Evolutionary conservation across 441 rosid genomes (phyloP), one percentile per base, ranked within the genome.

Genomic region (Gossypium laxum): DNA sequence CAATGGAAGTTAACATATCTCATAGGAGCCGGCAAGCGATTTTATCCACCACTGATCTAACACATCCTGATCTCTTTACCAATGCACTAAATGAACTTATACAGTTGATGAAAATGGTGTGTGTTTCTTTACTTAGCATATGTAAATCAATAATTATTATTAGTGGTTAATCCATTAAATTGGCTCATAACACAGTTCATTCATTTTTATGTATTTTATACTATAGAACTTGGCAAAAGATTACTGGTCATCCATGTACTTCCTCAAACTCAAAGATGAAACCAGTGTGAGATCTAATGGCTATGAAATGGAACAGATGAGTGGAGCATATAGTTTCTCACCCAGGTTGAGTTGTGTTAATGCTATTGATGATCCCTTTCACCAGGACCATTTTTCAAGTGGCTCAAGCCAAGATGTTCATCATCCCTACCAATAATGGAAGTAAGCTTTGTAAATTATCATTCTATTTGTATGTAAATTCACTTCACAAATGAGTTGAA

Each of bases 1-100:
- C 82, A 74, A 89, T 91, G 94, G 97, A 93, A 81, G 86, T 91
- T 73, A 89, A 93, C 81, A 81, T 93, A 84, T 93, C 97, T 74
- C 84, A 89, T 72, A 80, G 83, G 72, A 80, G 83, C 21, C 75
- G 91, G 14, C 91, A 89, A 84, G 91, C 89, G 82, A 86, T 93
- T 72, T 65, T 91, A 71, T 82, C 77, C 14, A 89, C 98, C 7
- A 62, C 82, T 17, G 76, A 90, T 80, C 80, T 92, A 61, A 83
- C 94, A 24, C 85, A 85, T 67, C 74, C 83, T 19, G 77, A 86
- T 69, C 91, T 93, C 73, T 93, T 93, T 77, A 81, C 77, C 47
- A 82, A 85, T 48, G 91, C 94, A 2, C 74, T 87, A 45, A 86
- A 88, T 65, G 98, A 93, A 76, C 71, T 91, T 71, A 72, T 88